Evolutionary conservation across 371 early-diverging fungal species (phyloP).

Genomic region (Lichtheimia corymbifera): DNA sequence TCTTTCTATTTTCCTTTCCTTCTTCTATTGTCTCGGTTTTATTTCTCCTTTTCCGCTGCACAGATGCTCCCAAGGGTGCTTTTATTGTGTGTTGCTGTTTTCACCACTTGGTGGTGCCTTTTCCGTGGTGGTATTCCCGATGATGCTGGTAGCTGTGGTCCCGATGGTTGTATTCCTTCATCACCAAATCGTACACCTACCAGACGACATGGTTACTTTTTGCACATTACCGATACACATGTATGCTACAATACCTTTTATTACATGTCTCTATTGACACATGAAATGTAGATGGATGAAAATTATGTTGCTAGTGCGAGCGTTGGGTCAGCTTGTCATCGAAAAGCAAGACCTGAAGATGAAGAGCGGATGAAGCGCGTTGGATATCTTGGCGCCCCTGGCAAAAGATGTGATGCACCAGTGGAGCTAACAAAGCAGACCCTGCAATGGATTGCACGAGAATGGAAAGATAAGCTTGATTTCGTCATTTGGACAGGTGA

Average conservation of each 20-base stretch:
- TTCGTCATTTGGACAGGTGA: conserved; percentile 87
- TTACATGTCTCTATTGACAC: not conserved
- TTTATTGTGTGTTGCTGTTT: too few relatives aligned
- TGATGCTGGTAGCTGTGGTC: too few relatives aligned
- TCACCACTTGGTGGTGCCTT: too few relatives aligned
- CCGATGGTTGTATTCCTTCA: too few relatives aligned
- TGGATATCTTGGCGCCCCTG: conserved; percentile 57
- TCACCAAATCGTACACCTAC: too few relatives aligned
- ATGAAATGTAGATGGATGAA: conserved; percentile 41
- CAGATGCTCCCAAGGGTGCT: too few relatives aligned
- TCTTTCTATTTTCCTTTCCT: too few relatives aligned
- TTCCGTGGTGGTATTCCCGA: too few relatives aligned
- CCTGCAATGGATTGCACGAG: conserved; percentile 60
- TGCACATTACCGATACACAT: conserved; percentile 81
- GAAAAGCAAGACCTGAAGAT: conserved; percentile 33
- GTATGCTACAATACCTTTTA: conserved; percentile 5
- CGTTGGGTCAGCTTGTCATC: conserved; percentile 57
- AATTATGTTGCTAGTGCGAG: conserved; percentile 50
- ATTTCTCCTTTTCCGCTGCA: too few relatives aligned
- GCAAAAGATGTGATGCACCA: conserved; percentile 73
- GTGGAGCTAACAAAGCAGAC: conserved; percentile 65
- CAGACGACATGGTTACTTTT: conserved; percentile 48
- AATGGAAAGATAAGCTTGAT: conserved; percentile 63
- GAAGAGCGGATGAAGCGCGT: conserved; percentile 17
- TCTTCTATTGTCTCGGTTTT: too few relatives aligned